Evolutionary conservation across 345 rosid species (phyloP), one percentile per base, ranked within the genome.

Genomic region (Eucalyptus marginata): DNA sequence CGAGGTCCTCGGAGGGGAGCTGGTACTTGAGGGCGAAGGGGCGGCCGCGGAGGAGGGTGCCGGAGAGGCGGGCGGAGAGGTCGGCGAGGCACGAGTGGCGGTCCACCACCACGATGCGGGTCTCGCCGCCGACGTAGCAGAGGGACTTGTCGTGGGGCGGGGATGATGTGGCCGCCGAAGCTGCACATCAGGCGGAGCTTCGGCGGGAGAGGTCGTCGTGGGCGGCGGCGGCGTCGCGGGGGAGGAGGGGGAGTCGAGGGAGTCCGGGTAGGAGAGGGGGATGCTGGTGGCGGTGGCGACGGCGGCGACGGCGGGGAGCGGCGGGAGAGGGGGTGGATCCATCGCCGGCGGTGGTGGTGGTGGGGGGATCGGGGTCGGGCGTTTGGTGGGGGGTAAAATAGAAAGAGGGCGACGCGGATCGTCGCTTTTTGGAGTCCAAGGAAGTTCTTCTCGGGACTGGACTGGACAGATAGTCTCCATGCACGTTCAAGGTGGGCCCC

Each of bases 181-280:
- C 98, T 96, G 90, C 99, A 96, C 98, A 97, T 96, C 2, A 97
- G 92, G n/a, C 97, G 96, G 88, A 96, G 97, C 90, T 93, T 90
- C 2, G 93, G 90, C 18, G 95, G 93, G 22, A 95, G 95, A 90
- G 90, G n/a, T 95, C 95, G 33, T 89, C 92, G 71, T 88, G 68
- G 68, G 68, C 68, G 16, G 31, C 31, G 31, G 81, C 81, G 62
- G 87, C 64, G 44, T 87, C 33, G 22, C 86, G 90, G 29, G 92
- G 66, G 94, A 91, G 7, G 98, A 95, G n/a, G 96, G 95, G 50
- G 94, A 93, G 24, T 93, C 95, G 36, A 92, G 87, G 40, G 94
- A 90, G 87, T 93, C 88, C 13, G 91, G 88, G 43, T 87, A 71
- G 31, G 88, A 54, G 13, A 87, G 27, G 89, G 91, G 83, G 36